Conservation (phyloP, 768 basidiomycete genomes). For the Rubroboletus satanas region DNA sequence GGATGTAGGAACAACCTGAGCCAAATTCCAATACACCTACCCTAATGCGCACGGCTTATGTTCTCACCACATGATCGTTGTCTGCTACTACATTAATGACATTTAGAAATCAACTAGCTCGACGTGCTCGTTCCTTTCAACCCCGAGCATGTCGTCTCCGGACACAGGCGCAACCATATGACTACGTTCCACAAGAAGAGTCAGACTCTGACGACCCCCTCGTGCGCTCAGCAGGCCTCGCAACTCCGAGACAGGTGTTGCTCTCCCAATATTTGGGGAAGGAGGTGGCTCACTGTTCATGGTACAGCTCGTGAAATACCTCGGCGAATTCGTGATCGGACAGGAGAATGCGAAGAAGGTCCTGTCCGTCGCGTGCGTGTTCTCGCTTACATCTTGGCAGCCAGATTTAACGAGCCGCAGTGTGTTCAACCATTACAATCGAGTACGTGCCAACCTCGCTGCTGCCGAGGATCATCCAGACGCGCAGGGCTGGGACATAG, state of each 20-base stretch:
- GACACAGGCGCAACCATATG: conserved; percentile 54
- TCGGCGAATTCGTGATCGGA: conserved; percentile 87
- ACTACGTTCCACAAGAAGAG: conserved; percentile 34
- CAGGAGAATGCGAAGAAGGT: conserved; percentile 93
- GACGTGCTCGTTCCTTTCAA: conserved; percentile 28
- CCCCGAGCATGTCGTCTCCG: conserved; percentile 39
- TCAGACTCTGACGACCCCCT: conserved; percentile 28
- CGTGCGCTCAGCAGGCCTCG: conserved; percentile 44
- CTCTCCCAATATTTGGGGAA: neutral
- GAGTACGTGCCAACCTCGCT: conserved; percentile 68
- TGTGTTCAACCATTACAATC: conserved; percentile 94
- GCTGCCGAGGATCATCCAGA: conserved; percentile 40
- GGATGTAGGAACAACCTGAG: neutral
- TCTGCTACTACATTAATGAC: conserved; percentile 16
- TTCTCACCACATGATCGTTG: neutral
- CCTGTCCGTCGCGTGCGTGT: conserved; percentile 85
- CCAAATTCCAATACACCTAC: neutral
- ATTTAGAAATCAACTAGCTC: conserved; percentile 17
- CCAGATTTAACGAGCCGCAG: conserved; percentile 36
- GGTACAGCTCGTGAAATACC: conserved; percentile 71
- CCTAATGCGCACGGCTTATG: neutral
- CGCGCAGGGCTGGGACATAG: conserved; percentile 27
- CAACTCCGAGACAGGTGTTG: conserved; percentile 55
- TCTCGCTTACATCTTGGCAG: neutral
- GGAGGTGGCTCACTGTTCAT: conserved; percentile 7